Percentiles rank a stretch among this genome's conserved stretches.
These are phyloP conservation scores for Tagetes erecta DNA, from an alignment of 129 eudicot genomes.

Conservation along the genomic window DNA sequence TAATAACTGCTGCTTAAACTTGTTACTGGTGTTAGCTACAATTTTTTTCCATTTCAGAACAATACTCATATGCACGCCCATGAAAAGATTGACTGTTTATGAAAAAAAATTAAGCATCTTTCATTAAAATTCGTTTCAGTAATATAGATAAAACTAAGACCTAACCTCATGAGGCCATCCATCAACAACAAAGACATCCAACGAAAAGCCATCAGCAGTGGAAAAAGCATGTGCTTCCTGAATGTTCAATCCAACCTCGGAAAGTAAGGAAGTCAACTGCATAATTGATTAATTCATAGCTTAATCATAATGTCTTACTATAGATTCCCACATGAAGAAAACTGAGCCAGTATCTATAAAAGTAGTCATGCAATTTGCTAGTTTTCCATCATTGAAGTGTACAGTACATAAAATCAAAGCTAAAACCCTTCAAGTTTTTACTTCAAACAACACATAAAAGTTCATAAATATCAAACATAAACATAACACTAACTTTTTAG, in stretches of 20 bases:
- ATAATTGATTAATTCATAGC: slow-evolving; percentile 9
- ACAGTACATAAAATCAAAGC: neutral
- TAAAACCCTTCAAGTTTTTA: neutral
- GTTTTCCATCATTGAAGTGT: neutral
- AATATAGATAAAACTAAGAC: slow-evolving; percentile 13
- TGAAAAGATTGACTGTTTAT: neutral
- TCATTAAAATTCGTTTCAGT: neutral
- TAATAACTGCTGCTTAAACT: neutral
- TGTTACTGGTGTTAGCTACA: slow-evolving; percentile 1
- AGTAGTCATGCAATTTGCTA: neutral
- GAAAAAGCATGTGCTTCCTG: slow-evolving; percentile 92
- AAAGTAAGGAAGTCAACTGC: slow-evolving; percentile 71
- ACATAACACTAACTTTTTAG: neutral
- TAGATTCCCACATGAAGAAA: slow-evolving; percentile 17
- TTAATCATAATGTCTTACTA: slow-evolving; percentile 1
- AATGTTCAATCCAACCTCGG: slow-evolving; percentile 82
- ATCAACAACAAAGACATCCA: slow-evolving; percentile 89
- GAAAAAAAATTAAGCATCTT: neutral
- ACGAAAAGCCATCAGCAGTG: slow-evolving; percentile 77
- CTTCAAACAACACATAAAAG: slow-evolving; percentile 8
- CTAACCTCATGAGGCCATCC: slow-evolving; percentile 87
- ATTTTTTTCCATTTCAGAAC: slow-evolving; percentile 4
- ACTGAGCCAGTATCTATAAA: neutral
- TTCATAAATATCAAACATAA: neutral
- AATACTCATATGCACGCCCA: neutral